Conservation (phyloP, 2,329 filamentous ascomycete genomes). For the Emmonsiellopsis sp. region DNA sequence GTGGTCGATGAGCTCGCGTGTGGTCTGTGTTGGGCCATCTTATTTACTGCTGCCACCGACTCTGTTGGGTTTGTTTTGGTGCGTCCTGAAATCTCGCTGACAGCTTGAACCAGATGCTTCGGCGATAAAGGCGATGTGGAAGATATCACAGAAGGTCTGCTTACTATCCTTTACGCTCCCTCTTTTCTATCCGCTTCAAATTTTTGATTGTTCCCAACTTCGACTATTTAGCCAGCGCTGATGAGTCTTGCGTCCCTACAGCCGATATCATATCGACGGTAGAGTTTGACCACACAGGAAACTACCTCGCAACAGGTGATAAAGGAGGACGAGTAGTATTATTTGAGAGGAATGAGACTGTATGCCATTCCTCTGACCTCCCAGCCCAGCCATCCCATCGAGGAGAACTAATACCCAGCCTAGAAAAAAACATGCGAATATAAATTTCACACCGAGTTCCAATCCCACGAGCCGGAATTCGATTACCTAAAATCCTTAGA, state of each 20-base stretch:
- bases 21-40: neutral
- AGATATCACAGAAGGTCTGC: constrained; percentile 88
- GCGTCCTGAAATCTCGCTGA: constrained; percentile 5
- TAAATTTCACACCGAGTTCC: constrained; percentile 99
- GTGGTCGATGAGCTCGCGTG: neutral
- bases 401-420: constrained; percentile 24
- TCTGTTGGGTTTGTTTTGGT: neutral
- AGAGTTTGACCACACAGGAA: constrained; percentile 45
- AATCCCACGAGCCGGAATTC: constrained; percentile 98
- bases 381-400: neutral
- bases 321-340: constrained; percentile 44
- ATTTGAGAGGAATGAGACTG: constrained; percentile 77
- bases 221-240: constrained; percentile 5
- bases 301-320: constrained; percentile 45
- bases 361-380: constrained; percentile 39
- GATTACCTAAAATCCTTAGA: constrained; percentile 98
- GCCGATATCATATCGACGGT: constrained; percentile 46
- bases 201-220: neutral
- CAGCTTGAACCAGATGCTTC: constrained; percentile 63
- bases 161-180: neutral
- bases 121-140: constrained; percentile 99
- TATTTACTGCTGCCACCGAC: neutral
- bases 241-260: constrained; percentile 13
- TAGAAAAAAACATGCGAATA: constrained; percentile 99
- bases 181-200: neutral